A percentile compares a stretch with the other conserved stretches of the same genome.
Conservation (phyloP, 2,329 filamentous ascomycete genomes). For the Botrytis cinerea region DNA sequence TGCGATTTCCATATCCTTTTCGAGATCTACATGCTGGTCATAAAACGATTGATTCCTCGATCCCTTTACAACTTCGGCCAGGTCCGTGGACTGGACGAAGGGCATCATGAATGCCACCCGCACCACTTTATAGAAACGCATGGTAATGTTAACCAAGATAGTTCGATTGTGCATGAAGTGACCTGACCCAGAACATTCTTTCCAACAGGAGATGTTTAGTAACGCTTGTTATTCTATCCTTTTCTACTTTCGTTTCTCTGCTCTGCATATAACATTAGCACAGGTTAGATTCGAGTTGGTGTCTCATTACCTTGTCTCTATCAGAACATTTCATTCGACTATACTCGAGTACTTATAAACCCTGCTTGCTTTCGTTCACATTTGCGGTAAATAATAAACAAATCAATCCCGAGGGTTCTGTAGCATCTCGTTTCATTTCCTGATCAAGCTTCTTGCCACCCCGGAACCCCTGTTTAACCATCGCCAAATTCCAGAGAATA, state of each 20-base stretch:
- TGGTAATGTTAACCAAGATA: neutral
- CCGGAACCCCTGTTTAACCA: neutral
- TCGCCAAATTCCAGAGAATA: neutral
- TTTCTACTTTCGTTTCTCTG: neutral
- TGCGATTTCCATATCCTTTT: neutral
- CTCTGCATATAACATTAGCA: neutral
- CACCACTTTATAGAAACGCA: neutral
- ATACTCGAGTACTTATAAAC: neutral
- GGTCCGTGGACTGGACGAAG: conserved; percentile 2
- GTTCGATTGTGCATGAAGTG: neutral
- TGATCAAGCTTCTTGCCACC: conserved; percentile 1
- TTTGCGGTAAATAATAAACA: neutral
- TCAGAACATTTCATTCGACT: neutral
- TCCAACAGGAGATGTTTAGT: neutral
- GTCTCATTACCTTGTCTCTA: neutral
- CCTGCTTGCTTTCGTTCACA: neutral
- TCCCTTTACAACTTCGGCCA: neutral
- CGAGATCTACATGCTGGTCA: conserved; percentile 5
- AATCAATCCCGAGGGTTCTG: neutral
- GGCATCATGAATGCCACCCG: neutral
- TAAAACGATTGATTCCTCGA: neutral
- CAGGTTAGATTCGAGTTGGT: neutral
- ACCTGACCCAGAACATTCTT: neutral
- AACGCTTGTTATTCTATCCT: neutral
- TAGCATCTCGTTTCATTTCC: neutral